phyloP scores from a whole-genome alignment of 805 yeast species.

The Yarrowia sp. region DNA sequence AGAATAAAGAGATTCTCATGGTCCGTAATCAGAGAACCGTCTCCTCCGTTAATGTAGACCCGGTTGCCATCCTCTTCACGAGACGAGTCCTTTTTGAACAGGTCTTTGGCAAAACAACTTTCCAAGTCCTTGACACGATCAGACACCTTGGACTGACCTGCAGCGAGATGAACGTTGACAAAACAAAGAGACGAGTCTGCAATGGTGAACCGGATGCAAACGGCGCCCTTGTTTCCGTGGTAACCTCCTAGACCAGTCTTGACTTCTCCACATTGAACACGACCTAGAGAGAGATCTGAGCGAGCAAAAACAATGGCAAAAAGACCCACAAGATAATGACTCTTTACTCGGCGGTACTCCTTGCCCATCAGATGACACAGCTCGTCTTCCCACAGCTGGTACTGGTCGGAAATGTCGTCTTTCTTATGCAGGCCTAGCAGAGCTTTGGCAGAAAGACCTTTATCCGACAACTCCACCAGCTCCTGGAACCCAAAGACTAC shows the following conservation, averaged over 20 bases:
- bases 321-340: conserved; percentile 84
- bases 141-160: conserved; percentile 75
- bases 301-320: conserved; percentile 58
- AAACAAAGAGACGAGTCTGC: conserved; percentile 72
- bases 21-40: conserved; percentile 56
- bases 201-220: conserved; percentile 62
- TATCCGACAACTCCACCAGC: conserved; percentile 79
- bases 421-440: conserved; percentile 47
- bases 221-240: conserved; percentile 72
- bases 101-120: conserved; percentile 51
- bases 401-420: conserved; percentile 40
- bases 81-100: conserved; percentile 28
- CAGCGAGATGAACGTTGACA: conserved; percentile 86
- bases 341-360: conserved; percentile 58
- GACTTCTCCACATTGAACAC: conserved; percentile 43
- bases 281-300: conserved; percentile 37
- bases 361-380: conserved; percentile 35
- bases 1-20: conserved; percentile 84
- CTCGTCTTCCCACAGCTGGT: conserved; percentile 38
- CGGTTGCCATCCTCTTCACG: conserved; percentile 21
- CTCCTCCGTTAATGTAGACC: conserved; percentile 40
- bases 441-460: conserved; percentile 66
- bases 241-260: conserved; percentile 95
- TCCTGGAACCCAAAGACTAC: conserved; percentile 87
- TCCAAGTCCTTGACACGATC: conserved; percentile 87